A percentile compares a stretch with the other conserved stretches of the same genome.
phyloP scores from a whole-genome alignment of 257 asterid genomes.

The Przewalskia tangutica region DNA sequence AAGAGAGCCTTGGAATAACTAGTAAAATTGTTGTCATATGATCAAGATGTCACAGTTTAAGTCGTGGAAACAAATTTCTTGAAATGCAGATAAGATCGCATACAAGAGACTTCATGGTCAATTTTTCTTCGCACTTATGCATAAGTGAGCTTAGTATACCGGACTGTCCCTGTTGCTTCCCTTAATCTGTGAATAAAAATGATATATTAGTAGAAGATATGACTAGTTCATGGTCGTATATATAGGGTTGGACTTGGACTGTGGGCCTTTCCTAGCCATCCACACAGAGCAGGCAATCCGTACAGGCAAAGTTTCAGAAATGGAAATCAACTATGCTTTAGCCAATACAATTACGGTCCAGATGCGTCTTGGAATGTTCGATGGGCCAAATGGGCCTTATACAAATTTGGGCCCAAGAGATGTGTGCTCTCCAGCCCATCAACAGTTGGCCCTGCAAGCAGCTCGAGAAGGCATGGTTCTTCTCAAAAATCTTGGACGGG shows the following conservation, averaged over 20 bases:
- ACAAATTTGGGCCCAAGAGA: slow-evolving; percentile 61
- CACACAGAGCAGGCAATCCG: slow-evolving; percentile 56
- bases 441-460: slow-evolving; percentile 72
- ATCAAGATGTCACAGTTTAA: no score
- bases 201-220: background rate
- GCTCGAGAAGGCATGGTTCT: slow-evolving; percentile 92
- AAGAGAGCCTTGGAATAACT: no score
- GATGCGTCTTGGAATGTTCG: slow-evolving; percentile 89
- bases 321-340: slow-evolving; percentile 55
- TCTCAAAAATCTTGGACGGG: slow-evolving; percentile 49
- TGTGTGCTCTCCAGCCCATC: slow-evolving; percentile 70
- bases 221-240: background rate
- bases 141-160: no score
- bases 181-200: background rate
- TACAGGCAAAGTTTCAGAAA: slow-evolving; percentile 42
- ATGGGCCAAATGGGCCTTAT: slow-evolving; percentile 58
- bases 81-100: no score
- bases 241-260: slow-evolving; percentile 79
- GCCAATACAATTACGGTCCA: slow-evolving; percentile 55
- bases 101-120: no score
- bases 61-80: no score
- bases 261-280: slow-evolving; percentile 79
- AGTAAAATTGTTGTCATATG: no score
- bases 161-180: background rate
- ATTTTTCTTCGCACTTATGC: no score